Percentiles rank a stretch among this genome's conserved stretches.
These are phyloP conservation scores for Spatholobus suberectus DNA, from an alignment of 306 rosid species.

Conservation along the genomic window DNA sequence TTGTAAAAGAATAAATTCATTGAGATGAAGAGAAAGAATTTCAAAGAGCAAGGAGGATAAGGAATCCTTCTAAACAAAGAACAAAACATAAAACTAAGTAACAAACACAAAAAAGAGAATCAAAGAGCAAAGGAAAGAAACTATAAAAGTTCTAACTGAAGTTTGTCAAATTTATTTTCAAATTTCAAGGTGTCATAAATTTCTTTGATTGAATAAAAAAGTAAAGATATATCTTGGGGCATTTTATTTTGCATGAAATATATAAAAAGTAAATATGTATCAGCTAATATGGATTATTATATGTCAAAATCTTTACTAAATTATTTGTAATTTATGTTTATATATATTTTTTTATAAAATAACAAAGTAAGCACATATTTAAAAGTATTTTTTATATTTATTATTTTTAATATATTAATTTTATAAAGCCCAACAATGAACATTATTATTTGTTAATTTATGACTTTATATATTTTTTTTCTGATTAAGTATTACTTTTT, in stretches of 20 bases:
- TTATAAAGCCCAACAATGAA: not conserved
- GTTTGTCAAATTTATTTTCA: not conserved
- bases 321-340: not conserved
- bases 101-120: not conserved
- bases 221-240: not conserved
- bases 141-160: not conserved
- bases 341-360: not conserved
- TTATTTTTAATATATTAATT: not conserved
- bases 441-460: not conserved
- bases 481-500: not conserved
- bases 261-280: slow-evolving; percentile 1
- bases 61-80: not conserved
- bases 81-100: not conserved
- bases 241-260: slow-evolving; percentile 6
- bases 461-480: not conserved
- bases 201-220: not conserved
- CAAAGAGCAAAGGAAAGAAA: not conserved
- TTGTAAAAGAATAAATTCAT: not conserved
- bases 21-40: not conserved
- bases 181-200: not conserved
- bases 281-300: not conserved
- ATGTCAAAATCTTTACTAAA: not conserved
- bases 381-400: not conserved
- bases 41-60: not conserved
- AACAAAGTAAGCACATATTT: not conserved